Evolutionary conservation across 2,329 filamentous ascomycete species (phyloP).

Genomic region (Sclerotinia minor): DNA sequence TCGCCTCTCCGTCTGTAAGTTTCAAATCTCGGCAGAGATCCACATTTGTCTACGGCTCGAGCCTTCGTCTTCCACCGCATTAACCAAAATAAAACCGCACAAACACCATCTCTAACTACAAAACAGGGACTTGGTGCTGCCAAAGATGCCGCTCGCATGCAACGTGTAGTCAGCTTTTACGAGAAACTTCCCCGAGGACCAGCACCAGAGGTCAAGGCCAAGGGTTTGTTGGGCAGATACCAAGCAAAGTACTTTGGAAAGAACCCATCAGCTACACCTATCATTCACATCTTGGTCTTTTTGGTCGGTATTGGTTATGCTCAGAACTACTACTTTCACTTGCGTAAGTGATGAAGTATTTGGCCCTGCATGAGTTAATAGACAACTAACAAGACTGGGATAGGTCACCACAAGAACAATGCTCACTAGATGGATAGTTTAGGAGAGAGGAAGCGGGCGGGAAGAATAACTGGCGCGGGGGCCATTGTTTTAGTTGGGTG

Average conservation of each 20-base stretch:
- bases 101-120: neutral
- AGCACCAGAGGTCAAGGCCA: constrained; percentile 79
- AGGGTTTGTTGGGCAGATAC: constrained; percentile 84
- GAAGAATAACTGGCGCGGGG: constrained; percentile 16
- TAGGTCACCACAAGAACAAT: constrained; percentile 99
- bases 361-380: neutral
- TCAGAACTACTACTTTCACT: constrained; percentile 99
- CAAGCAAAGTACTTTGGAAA: constrained; percentile 93
- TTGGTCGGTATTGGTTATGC: constrained; percentile 85
- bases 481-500: constrained; percentile 30
- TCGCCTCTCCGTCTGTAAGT: constrained; percentile 44
- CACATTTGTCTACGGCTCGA: constrained; percentile 3
- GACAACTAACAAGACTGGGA: constrained; percentile 32
- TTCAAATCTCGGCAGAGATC: neutral
- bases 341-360: constrained; percentile 66
- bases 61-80: neutral
- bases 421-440: constrained; percentile 69
- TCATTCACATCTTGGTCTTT: constrained; percentile 80
- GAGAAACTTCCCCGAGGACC: constrained; percentile 93
- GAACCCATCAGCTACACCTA: constrained; percentile 80
- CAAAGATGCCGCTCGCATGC: constrained; percentile 95
- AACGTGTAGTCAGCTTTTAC: constrained; percentile 97
- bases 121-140: constrained; percentile 86
- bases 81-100: neutral
- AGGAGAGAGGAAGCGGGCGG: neutral